These are phyloP conservation scores for Lentinula guzmanii DNA, from an alignment of 768 basidiomycete species.

Conservation along the genomic window DNA sequence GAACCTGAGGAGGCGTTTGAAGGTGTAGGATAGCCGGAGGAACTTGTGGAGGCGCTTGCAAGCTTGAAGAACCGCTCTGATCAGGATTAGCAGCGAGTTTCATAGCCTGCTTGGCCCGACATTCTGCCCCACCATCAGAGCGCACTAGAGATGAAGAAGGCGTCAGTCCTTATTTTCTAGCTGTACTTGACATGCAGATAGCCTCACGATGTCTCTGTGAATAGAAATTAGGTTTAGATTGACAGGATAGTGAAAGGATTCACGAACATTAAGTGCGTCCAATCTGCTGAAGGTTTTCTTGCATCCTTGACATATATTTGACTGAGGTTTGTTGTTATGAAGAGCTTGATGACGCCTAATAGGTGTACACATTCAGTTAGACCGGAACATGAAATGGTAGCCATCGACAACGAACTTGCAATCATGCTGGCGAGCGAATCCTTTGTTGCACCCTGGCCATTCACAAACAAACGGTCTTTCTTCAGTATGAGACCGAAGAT, in stretches of 20 bases:
- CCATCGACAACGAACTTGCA: constrained; percentile 69
- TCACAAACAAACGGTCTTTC: constrained; percentile 92
- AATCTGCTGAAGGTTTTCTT: constrained; percentile 92
- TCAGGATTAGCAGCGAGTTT: constrained; percentile 13
- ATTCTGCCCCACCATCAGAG: constrained; percentile 81
- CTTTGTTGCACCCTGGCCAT: constrained; percentile 92
- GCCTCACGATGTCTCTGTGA: constrained; percentile 72
- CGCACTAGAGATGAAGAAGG: constrained; percentile 48
- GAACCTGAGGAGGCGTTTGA: background rate
- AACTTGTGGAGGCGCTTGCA: background rate
- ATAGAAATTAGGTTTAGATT: constrained; percentile 10
- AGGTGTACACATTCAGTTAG: constrained; percentile 7
- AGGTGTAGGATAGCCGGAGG: background rate
- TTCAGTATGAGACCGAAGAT: constrained; percentile 92
- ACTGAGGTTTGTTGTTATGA: constrained; percentile 76
- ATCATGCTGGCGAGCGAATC: constrained; percentile 93
- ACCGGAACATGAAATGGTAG: constrained; percentile 1
- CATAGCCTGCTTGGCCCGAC: constrained; percentile 35
- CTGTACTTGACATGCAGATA: constrained; percentile 11
- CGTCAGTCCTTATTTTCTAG: constrained; percentile 18
- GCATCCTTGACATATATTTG: constrained; percentile 87
- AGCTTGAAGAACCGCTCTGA: constrained; percentile 1
- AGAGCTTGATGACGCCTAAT: constrained; percentile 83
- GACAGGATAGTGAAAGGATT: constrained; percentile 4
- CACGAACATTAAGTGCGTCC: constrained; percentile 81